These are phyloP conservation scores for Exidia glandulosa DNA, from an alignment of 768 basidiomycete species.

Conservation along the genomic window DNA sequence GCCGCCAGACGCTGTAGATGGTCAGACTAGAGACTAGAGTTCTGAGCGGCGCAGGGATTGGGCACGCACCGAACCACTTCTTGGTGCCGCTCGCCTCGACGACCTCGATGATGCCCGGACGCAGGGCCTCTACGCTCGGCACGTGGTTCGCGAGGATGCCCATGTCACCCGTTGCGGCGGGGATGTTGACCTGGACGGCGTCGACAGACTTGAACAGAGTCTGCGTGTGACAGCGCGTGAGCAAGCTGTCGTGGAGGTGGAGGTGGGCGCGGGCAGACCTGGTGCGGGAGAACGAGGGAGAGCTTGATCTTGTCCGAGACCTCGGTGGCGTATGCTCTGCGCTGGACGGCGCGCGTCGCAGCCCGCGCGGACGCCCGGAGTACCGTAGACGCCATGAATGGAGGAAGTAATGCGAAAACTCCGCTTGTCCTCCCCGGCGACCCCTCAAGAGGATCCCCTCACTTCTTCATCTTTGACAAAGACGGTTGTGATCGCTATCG, in stretches of 20 bases:
- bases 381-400: slow-evolving; percentile 69
- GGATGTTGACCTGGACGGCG: slow-evolving; percentile 91
- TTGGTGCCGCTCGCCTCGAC: slow-evolving; percentile 74
- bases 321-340: slow-evolving; percentile 91
- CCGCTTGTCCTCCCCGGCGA: too few relatives aligned
- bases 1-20: slow-evolving; percentile 77
- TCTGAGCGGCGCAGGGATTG: slow-evolving; percentile 1
- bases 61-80: slow-evolving; percentile 89
- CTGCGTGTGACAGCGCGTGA: too few relatives aligned
- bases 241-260: slow-evolving; percentile 4
- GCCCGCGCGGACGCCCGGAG: slow-evolving; percentile 51
- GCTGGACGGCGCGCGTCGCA: slow-evolving; percentile 46
- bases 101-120: slow-evolving; percentile 90
- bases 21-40: not conserved
- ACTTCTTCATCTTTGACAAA: too few relatives aligned
- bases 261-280: slow-evolving; percentile 30
- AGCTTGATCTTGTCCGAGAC: slow-evolving; percentile 84
- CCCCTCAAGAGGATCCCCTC: too few relatives aligned
- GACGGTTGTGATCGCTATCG: too few relatives aligned
- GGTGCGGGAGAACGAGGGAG: slow-evolving; percentile 88
- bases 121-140: slow-evolving; percentile 89
- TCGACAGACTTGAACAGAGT: slow-evolving; percentile 83
- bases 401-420: slow-evolving; percentile 11
- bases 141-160: slow-evolving; percentile 99
- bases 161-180: slow-evolving; percentile 95